phyloP scores from a whole-genome alignment of 2,329 filamentous ascomycete species.

The Cladobotryum mycophilum region DNA sequence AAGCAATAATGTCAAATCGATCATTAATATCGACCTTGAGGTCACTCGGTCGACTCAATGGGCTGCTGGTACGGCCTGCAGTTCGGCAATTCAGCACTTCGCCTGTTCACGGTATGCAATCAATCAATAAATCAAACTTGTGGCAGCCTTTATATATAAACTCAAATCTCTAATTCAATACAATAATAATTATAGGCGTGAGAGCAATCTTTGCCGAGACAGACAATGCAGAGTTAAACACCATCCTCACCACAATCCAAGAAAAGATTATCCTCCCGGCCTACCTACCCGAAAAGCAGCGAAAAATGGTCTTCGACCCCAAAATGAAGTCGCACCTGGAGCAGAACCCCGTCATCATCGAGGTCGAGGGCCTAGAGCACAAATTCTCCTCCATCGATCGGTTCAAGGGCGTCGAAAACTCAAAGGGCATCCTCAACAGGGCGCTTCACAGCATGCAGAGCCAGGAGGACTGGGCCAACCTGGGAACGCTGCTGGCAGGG shows the following conservation, averaged over 20 bases:
- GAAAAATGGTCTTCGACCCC: constrained; percentile 44
- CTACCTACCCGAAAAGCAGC: constrained; percentile 49
- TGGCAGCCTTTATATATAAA: no score
- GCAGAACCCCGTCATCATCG: constrained; percentile 50
- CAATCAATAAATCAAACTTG: not conserved
- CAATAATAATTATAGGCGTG: constrained; percentile 21
- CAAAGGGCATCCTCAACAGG: constrained; percentile 29
- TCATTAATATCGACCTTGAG: constrained; percentile 21
- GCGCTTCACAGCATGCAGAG: constrained; percentile 43
- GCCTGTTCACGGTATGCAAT: constrained; percentile 22
- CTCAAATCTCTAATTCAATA: constrained; percentile 1
- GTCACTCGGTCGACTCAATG: constrained; percentile 16
- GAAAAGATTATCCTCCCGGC: constrained; percentile 55
- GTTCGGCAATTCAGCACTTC: constrained; percentile 26
- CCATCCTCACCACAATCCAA: constrained; percentile 46
- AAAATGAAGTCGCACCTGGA: constrained; percentile 43
- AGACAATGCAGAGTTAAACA: constrained; percentile 48
- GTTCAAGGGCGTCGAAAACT: constrained; percentile 37
- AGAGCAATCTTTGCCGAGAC: constrained; percentile 43
- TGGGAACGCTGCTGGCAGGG: constrained; percentile 46
- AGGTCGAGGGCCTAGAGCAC: constrained; percentile 51
- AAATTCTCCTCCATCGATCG: constrained; percentile 43
- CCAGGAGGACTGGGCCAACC: constrained; percentile 45
- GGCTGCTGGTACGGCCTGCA: not conserved
- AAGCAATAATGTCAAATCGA: constrained; percentile 14